These are phyloP conservation scores for Geotrichum cucujoidarum DNA, from an alignment of 1,139 yeast genomes.

Conservation along the genomic window DNA sequence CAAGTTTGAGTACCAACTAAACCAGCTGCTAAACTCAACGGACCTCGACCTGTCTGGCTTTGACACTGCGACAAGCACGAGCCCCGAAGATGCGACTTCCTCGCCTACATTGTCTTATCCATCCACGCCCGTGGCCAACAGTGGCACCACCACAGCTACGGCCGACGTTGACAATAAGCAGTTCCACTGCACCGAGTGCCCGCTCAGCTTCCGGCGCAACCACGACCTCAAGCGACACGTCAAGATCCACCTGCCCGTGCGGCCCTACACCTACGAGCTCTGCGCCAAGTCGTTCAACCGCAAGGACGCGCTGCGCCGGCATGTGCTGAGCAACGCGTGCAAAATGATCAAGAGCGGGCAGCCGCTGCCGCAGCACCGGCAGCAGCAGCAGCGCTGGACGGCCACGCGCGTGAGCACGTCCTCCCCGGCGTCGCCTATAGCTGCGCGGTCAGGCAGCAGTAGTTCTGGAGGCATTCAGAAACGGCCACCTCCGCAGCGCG, in stretches of 20 bases:
- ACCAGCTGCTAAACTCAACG: too few species aligned
- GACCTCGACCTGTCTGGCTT: too few species aligned
- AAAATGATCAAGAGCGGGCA: constrained; percentile 5
- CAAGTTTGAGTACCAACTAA: too few species aligned
- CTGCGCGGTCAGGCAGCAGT: too few species aligned
- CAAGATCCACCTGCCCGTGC: constrained; percentile 46
- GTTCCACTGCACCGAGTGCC: constrained; percentile 30
- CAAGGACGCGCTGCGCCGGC: constrained; percentile 58
- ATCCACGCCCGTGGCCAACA: neutral
- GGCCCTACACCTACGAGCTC: constrained; percentile 61
- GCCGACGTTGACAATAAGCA: constrained; percentile 18
- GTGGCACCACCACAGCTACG: neutral
- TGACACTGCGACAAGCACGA: too few species aligned
- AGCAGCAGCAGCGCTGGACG: neutral
- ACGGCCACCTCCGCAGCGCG: too few species aligned
- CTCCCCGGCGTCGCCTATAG: too few species aligned
- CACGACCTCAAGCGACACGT: constrained; percentile 64
- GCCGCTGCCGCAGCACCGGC: neutral
- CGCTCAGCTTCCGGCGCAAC: constrained; percentile 51
- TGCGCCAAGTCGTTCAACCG: constrained; percentile 82
- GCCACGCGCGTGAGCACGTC: too few species aligned
- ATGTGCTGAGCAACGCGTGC: constrained; percentile 10
- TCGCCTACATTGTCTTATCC: neutral
- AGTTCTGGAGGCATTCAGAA: too few species aligned
- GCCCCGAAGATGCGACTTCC: neutral